Conservation (phyloP, 2,329 filamentous ascomycete genomes). For the Lomentospora prolificans region DNA sequence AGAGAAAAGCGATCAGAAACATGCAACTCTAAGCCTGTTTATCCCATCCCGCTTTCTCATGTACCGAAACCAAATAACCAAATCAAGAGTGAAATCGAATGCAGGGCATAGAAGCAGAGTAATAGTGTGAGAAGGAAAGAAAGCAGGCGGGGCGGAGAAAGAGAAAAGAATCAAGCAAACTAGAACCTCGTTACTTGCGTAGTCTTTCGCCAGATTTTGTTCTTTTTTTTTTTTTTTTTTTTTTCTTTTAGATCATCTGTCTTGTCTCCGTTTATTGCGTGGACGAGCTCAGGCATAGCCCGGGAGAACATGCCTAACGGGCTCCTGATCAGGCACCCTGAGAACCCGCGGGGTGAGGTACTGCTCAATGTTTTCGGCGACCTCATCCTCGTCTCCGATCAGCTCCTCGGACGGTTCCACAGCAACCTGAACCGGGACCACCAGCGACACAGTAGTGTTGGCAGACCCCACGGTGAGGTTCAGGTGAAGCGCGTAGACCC, state of each 20-base stretch:
- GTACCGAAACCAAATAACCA: neutral
- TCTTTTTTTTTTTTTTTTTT: constrained; percentile 5
- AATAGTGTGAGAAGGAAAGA: too few relatives aligned
- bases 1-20: neutral
- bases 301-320: neutral
- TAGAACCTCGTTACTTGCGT: too few relatives aligned
- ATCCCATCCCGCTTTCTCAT: neutral
- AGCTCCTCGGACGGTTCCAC: constrained; percentile 19
- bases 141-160: neutral
- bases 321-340: constrained; percentile 2
- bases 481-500: constrained; percentile 42
- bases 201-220: too few relatives aligned
- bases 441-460: constrained; percentile 32
- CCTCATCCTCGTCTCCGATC: constrained; percentile 28
- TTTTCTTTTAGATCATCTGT: neutral
- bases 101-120: too few relatives aligned
- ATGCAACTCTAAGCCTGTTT: neutral
- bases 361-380: constrained; percentile 31
- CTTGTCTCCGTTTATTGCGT: neutral
- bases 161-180: too few relatives aligned
- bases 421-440: constrained; percentile 41
- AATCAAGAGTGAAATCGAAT: neutral
- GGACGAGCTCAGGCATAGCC: constrained; percentile 5
- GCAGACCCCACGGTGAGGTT: constrained; percentile 31
- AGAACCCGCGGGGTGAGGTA: constrained; percentile 31